These are phyloP conservation scores for Lophiotrema nucula DNA, from an alignment of 495 filamentous ascomycete genomes.

Conservation along the genomic window DNA sequence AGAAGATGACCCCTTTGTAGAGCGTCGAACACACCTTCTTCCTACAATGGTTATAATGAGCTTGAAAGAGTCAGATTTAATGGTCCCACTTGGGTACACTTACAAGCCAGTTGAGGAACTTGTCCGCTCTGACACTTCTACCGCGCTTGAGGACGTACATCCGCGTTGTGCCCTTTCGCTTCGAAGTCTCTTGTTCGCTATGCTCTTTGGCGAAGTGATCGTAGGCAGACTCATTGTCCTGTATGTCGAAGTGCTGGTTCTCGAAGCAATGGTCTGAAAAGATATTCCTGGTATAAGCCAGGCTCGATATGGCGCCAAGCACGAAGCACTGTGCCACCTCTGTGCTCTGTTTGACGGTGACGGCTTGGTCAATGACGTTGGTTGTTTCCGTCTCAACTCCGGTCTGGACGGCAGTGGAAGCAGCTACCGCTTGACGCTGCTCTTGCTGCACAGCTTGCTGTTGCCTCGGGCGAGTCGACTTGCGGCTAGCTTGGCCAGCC, in stretches of 20 bases:
- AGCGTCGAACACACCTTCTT: slow-evolving; percentile 51
- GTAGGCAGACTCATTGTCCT: slow-evolving; percentile 29
- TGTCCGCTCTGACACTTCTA: slow-evolving; percentile 41
- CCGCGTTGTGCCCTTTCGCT: no score
- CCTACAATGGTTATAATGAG: slow-evolving; percentile 29
- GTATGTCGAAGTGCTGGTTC: slow-evolving; percentile 24
- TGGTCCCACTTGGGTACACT: slow-evolving; percentile 2
- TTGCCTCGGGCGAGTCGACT: no score
- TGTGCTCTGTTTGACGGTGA: slow-evolving; percentile 45
- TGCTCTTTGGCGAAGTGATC: slow-evolving; percentile 34
- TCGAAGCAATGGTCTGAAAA: slow-evolving; percentile 37
- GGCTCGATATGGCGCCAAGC: slow-evolving; percentile 37
- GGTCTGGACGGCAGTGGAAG: no score
- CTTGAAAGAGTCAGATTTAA: background rate
- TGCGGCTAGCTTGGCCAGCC: no score
- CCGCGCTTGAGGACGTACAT: slow-evolving; percentile 43
- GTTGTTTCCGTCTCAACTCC: background rate
- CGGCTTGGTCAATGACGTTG: slow-evolving; percentile 32
- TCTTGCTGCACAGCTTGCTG: no score
- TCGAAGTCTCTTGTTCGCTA: slow-evolving; percentile 23
- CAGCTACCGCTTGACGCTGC: no score
- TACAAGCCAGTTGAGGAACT: slow-evolving; percentile 49
- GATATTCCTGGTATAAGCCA: slow-evolving; percentile 27
- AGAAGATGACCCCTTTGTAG: slow-evolving; percentile 43
- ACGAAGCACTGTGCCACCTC: slow-evolving; percentile 52